These are phyloP conservation scores for Clavispora santaluciae DNA, from an alignment of 805 yeast genomes.

Conservation along the genomic window DNA sequence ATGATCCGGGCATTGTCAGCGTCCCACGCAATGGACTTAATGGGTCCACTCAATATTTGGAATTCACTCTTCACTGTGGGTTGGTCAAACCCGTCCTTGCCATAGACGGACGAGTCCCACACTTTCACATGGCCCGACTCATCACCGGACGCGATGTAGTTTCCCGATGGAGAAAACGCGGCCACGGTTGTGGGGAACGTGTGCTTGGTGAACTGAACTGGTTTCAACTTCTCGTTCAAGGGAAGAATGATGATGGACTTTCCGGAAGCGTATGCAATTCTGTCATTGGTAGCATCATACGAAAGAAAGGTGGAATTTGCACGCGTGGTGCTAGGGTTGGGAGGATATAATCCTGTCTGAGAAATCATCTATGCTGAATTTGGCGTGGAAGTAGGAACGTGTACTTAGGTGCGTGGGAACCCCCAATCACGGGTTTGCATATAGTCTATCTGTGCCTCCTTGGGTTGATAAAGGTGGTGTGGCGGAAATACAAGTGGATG, in stretches of 20 bases:
- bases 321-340: constrained; percentile 74
- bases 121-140: constrained; percentile 83
- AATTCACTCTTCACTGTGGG: constrained; percentile 72
- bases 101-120: constrained; percentile 59
- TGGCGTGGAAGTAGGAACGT: too few relatives aligned
- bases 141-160: constrained; percentile 88
- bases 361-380: constrained; percentile 21
- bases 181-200: constrained; percentile 73
- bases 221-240: constrained; percentile 42
- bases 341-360: constrained; percentile 47
- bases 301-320: constrained; percentile 69
- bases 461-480: too few relatives aligned
- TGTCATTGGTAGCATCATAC: constrained; percentile 62
- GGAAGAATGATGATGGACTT: constrained; percentile 72
- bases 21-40: constrained; percentile 88
- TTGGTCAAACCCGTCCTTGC: constrained; percentile 39
- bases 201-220: constrained; percentile 71
- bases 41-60: constrained; percentile 72
- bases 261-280: constrained; percentile 79
- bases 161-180: constrained; percentile 83
- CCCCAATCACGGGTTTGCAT: too few relatives aligned
- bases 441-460: too few relatives aligned
- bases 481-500: too few relatives aligned
- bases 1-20: constrained; percentile 78
- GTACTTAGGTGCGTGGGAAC: too few relatives aligned